Evolutionary conservation across 2,329 filamentous ascomycete species (phyloP), one percentile per base, ranked within the genome.

Genomic region (Penicillium sp.): DNA sequence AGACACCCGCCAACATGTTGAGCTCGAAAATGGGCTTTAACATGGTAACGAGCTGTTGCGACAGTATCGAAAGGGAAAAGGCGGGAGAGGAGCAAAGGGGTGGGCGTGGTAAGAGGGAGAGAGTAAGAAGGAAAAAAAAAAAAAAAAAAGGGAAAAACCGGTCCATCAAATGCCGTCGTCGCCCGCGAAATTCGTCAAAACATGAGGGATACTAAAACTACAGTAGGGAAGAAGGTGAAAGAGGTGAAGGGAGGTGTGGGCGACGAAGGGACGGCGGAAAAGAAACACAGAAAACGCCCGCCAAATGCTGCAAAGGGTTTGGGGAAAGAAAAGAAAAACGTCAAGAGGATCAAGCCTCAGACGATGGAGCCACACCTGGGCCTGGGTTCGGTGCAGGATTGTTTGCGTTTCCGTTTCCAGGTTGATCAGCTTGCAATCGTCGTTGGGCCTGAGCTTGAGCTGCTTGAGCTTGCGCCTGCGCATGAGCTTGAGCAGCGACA

Each of bases 401-500:
- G 29, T 68, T n/a, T n/a, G n/a, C n/a, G n/a, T n/a, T n/a, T n/a
- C n/a, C n/a, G n/a, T n/a, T 28, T 5, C 39, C 57, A 47, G 60
- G 53, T 55, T 70, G 69, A 23, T 74, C 72, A 29, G 60, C 68
- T 54, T 71, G 73, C 63, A 75, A 59, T 54, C 73, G 70, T 60
- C 72, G 70, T 42, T 42, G 37, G 6, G 37, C 37, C 53, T 73
- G 73, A n/a, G 67, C 65, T 64, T 71, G 71, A 24, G 67, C 68
- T 67, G 71, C 71, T 49, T 70, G 67, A 29, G 67, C 71, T 61
- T 75, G 73, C 54, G 71, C 72, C 60, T 76, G 74, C 52, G 72
- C 73, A 61, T 75, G 72, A 46, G 73, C 68, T 65, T 74, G 73
- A 51, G 76, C 76, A 59, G 77, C 76, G 48, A 68, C 71, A 34